These are phyloP conservation scores for Rhodamnia argentea DNA, from an alignment of 345 rosid species.

Conservation along the genomic window DNA sequence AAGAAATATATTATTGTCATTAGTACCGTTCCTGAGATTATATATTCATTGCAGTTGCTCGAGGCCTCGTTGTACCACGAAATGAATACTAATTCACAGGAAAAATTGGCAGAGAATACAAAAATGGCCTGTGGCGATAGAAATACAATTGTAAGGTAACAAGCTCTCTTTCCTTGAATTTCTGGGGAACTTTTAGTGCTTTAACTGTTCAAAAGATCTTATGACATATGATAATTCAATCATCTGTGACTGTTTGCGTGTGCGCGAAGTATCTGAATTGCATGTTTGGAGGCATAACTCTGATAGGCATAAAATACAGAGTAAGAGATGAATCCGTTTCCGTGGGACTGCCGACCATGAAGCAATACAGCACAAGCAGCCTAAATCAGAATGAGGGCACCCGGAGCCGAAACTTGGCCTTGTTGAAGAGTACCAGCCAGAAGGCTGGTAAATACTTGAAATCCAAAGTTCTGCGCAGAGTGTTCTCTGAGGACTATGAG, in stretches of 20 bases:
- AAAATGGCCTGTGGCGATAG: background rate
- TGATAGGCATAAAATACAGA: background rate
- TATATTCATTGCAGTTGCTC: background rate
- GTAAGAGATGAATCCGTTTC: background rate
- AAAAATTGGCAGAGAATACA: background rate
- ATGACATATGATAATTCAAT: background rate
- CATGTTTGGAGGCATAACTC: background rate
- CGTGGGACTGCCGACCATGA: background rate
- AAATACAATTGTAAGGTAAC: background rate
- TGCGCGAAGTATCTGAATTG: background rate
- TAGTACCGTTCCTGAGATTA: background rate
- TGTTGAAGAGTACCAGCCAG: background rate
- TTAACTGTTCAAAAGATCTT: background rate
- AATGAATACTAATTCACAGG: background rate
- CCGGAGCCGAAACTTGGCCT: background rate
- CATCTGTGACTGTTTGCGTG: background rate
- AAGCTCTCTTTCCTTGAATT: background rate
- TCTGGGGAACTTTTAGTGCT: background rate
- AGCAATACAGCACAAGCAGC: background rate
- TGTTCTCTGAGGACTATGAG: conserved; percentile 7
- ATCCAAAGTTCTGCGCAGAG: background rate
- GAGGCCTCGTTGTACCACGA: background rate
- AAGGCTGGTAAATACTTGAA: conserved; percentile 1
- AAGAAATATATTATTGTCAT: background rate
- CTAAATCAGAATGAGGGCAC: background rate